These are phyloP conservation scores for Hypoxylon rubiginosum DNA, from an alignment of 2,329 filamentous ascomycete species.

Conservation along the genomic window DNA sequence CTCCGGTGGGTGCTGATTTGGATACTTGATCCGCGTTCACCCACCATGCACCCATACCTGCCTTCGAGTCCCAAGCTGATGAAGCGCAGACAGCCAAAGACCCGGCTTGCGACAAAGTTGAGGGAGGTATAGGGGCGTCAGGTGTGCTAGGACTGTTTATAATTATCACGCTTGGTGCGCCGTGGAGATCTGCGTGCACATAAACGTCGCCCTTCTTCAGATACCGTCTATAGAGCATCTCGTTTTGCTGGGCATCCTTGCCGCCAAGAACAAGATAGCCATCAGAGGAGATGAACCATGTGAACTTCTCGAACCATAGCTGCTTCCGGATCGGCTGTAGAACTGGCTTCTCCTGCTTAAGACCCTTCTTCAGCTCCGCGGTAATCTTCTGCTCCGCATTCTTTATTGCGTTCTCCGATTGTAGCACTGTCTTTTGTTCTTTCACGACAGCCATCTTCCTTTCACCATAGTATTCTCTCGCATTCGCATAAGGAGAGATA, in stretches of 20 bases:
- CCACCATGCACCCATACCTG: constrained; percentile 97
- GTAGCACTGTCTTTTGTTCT: constrained; percentile 85
- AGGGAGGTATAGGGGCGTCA: constrained; percentile 90
- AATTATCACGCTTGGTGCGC: constrained; percentile 86
- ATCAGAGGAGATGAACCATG: constrained; percentile 95
- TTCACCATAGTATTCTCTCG: constrained; percentile 91
- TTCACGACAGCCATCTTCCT: constrained; percentile 87
- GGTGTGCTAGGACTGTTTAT: constrained; percentile 85
- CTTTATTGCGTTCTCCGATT: constrained; percentile 86
- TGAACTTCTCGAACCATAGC: constrained; percentile 98
- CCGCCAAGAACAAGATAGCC: constrained; percentile 93
- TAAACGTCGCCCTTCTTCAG: constrained; percentile 92
- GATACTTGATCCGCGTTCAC: constrained; percentile 90
- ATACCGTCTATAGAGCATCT: constrained; percentile 89
- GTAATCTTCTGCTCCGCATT: constrained; percentile 91
- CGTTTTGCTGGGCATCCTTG: constrained; percentile 89
- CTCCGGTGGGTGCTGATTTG: constrained; percentile 83
- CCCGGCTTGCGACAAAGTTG: constrained; percentile 91
- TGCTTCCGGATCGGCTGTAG: constrained; percentile 85
- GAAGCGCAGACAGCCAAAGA: constrained; percentile 87
- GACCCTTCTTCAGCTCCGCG: constrained; percentile 84
- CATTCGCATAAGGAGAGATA: constrained; percentile 88
- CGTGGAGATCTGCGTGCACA: constrained; percentile 89
- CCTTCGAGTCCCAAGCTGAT: constrained; percentile 95
- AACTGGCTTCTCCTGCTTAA: constrained; percentile 93